Conservation (phyloP, 495 filamentous ascomycete species). For the Daldinia bambusicola region DNA sequence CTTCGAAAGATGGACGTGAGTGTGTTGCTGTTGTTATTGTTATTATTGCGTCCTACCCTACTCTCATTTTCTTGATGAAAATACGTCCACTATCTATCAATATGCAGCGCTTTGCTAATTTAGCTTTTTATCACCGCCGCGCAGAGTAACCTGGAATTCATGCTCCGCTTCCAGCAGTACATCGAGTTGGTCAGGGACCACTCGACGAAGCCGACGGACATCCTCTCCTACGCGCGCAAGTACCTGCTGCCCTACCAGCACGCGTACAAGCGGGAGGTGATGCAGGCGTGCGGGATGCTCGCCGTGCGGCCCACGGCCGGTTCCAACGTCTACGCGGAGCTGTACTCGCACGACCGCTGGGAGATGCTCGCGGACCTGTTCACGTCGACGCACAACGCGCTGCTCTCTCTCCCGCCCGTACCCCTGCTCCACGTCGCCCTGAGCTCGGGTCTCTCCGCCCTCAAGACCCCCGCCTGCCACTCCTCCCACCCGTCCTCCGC, state of each 20-base stretch:
- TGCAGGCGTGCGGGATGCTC: conserved; percentile 80
- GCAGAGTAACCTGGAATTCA: conserved; percentile 89
- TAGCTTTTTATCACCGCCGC: background rate
- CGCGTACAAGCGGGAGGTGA: conserved; percentile 72
- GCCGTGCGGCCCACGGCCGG: conserved; percentile 70
- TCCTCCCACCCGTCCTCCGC: conserved; percentile 58
- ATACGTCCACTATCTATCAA: background rate
- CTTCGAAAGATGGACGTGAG: conserved; percentile 84
- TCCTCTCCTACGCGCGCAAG: conserved; percentile 83
- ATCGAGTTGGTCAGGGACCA: conserved; percentile 84
- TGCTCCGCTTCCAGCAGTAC: conserved; percentile 94
- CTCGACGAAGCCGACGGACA: conserved; percentile 72
- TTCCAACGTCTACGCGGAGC: conserved; percentile 55
- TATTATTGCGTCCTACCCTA: background rate
- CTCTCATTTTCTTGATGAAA: background rate
- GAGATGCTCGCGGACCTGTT: conserved; percentile 81
- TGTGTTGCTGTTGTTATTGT: conserved; percentile 52
- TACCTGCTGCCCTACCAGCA: conserved; percentile 75
- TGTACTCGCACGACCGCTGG: conserved; percentile 81
- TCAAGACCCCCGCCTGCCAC: conserved; percentile 96
- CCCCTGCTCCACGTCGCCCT: conserved; percentile 94
- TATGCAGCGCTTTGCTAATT: background rate
- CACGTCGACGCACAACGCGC: conserved; percentile 82
- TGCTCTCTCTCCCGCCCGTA: conserved; percentile 81
- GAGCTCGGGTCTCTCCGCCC: conserved; percentile 88